These are phyloP conservation scores for Kwoniella botswanensis DNA, from an alignment of 768 basidiomycete genomes.

Conservation along the genomic window DNA sequence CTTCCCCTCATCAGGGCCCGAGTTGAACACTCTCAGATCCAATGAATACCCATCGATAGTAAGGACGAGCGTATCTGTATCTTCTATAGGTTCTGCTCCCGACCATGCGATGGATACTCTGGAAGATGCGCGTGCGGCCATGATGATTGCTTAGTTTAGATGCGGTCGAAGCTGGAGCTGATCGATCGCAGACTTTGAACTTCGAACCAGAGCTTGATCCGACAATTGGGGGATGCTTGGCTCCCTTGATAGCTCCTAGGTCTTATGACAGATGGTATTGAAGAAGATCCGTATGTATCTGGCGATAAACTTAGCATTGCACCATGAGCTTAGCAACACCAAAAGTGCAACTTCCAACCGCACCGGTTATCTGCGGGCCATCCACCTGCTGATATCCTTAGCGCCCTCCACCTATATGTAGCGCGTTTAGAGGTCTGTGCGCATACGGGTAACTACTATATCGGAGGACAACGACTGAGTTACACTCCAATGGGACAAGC, in stretches of 20 bases:
- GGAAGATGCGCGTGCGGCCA: constrained; percentile 33
- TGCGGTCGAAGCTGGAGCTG: no score
- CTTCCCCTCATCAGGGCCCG: constrained; percentile 19
- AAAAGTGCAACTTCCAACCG: not conserved
- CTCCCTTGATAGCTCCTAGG: no score
- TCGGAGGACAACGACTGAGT: not conserved
- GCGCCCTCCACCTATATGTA: not conserved
- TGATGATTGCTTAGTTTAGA: constrained; percentile 23
- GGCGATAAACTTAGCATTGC: no score
- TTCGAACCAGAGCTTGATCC: not conserved
- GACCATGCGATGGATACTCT: constrained; percentile 44
- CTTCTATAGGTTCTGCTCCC: constrained; percentile 28
- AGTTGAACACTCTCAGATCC: constrained; percentile 34
- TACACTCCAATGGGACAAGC: not conserved
- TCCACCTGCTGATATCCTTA: not conserved
- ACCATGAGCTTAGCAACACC: not conserved
- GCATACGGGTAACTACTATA: not conserved
- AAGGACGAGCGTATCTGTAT: constrained; percentile 46
- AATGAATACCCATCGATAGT: constrained; percentile 36
- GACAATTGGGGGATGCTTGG: no score
- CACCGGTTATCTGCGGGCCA: not conserved
- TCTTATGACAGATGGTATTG: no score
- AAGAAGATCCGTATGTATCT: no score
- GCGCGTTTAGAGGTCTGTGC: not conserved
- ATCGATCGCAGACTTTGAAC: constrained; percentile 25